phyloP scores from a whole-genome alignment of 2,329 filamentous ascomycete genomes.

The Colletotrichum caudatum region DNA sequence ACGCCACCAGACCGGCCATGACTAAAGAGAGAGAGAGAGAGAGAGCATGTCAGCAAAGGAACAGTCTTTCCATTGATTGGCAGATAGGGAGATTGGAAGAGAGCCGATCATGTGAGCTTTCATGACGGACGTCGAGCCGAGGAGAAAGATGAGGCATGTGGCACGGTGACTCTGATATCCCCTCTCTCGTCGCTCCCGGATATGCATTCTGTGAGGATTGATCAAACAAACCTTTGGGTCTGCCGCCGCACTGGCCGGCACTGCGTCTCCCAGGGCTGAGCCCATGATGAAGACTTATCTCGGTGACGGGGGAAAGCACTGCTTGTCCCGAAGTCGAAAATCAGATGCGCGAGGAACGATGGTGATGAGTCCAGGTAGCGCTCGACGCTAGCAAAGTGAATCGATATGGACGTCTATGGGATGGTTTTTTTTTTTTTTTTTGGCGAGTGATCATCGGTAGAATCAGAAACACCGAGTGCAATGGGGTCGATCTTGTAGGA shows the following conservation, averaged over 20 bases:
- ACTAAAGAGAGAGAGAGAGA: neutral
- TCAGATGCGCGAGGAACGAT: neutral
- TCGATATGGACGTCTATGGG: neutral
- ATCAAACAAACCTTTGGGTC: neutral
- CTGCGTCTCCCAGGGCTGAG: neutral
- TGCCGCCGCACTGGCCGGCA: neutral
- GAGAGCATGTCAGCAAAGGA: neutral
- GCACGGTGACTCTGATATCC: neutral
- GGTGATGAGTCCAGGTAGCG: neutral
- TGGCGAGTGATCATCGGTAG: too few species aligned
- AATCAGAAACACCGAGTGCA: neutral
- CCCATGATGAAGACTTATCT: neutral
- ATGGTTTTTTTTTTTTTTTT: too few species aligned
- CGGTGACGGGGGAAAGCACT: neutral
- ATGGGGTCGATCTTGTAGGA: neutral
- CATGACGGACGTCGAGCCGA: neutral
- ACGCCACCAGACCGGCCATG: slow-evolving; percentile 16
- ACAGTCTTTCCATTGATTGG: rapidly evolving
- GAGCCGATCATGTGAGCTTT: neutral
- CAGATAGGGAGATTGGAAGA: neutral
- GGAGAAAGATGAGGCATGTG: neutral
- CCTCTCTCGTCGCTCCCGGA: neutral
- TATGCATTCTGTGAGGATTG: neutral
- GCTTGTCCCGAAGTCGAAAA: neutral
- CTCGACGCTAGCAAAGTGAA: neutral